phyloP scores from a whole-genome alignment of 2,329 filamentous ascomycete species.

The Colletotrichum sp. region DNA sequence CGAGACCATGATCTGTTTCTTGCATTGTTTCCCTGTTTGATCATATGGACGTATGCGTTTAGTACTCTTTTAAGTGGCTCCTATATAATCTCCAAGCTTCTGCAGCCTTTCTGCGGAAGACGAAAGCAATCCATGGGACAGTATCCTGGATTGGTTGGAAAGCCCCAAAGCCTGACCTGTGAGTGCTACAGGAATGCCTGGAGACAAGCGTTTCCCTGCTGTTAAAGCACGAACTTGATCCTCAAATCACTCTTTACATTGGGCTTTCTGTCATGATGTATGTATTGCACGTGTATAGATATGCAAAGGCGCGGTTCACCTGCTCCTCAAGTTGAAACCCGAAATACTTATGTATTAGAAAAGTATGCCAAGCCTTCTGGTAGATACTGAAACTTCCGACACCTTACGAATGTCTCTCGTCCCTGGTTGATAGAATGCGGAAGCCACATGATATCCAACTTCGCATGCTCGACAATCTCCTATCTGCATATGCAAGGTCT shows the following conservation, averaged over 20 bases:
- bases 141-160: neutral
- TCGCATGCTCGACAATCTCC: neutral
- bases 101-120: neutral
- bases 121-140: neutral
- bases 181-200: neutral
- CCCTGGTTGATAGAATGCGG: neutral
- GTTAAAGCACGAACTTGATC: fast-evolving
- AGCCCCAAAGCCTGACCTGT: neutral
- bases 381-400: no score
- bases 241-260: fast-evolving
- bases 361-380: neutral
- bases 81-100: neutral
- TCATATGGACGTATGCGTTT: fast-evolving
- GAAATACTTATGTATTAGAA: neutral
- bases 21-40: neutral
- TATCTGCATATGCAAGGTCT: neutral
- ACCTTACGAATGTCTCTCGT: neutral
- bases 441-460: neutral
- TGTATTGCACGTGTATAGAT: fast-evolving
- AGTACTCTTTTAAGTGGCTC: neutral
- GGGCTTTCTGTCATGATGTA: neutral
- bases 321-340: fast-evolving
- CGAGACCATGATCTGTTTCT: neutral
- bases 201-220: neutral
- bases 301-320: neutral